These are phyloP conservation scores for Phytophthora syringae DNA, from an alignment of 352 stramenopile genomes.

Conservation along the genomic window DNA sequence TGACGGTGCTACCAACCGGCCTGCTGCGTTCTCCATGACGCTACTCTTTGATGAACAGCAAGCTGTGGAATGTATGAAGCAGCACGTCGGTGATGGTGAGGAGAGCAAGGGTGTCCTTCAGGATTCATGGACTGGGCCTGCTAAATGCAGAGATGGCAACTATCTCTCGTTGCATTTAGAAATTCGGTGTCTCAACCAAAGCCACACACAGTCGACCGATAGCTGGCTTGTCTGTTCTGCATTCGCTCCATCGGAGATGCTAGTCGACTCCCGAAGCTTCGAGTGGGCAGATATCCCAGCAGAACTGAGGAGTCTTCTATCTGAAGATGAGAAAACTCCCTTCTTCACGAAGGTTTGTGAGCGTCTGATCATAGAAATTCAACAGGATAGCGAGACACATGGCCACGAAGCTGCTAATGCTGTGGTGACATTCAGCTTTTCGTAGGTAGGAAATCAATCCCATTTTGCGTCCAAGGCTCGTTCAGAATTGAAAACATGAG, in stretches of 20 bases:
- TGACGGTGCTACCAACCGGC: constrained; percentile 8
- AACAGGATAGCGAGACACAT: background rate
- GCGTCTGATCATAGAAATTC: constrained; percentile 13
- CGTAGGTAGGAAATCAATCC: background rate
- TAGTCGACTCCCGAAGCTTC: constrained; percentile 18
- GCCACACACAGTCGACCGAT: background rate
- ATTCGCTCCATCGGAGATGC: constrained; percentile 30
- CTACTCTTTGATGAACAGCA: constrained; percentile 25
- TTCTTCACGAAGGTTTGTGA: constrained; percentile 28
- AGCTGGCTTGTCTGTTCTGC: constrained; percentile 29
- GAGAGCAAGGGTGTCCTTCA: background rate
- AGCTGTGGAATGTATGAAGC: constrained; percentile 14
- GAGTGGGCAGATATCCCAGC: constrained; percentile 19
- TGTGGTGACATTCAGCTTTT: constrained; percentile 12
- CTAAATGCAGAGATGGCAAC: constrained; percentile 1
- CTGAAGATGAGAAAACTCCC: background rate
- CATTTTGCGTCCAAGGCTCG: constrained; percentile 10
- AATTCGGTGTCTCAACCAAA: constrained; percentile 1
- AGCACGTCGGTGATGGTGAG: background rate
- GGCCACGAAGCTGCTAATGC: background rate
- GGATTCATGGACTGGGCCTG: constrained; percentile 24
- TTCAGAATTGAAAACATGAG: too few relatives aligned
- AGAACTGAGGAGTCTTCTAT: constrained; percentile 10
- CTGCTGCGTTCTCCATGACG: constrained; percentile 8
- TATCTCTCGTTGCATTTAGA: constrained; percentile 28